Evolutionary conservation across 1,139 yeast genomes (phyloP), one percentile per base, ranked within the genome.

Genomic region (Kluyveromyces marxianus): DNA sequence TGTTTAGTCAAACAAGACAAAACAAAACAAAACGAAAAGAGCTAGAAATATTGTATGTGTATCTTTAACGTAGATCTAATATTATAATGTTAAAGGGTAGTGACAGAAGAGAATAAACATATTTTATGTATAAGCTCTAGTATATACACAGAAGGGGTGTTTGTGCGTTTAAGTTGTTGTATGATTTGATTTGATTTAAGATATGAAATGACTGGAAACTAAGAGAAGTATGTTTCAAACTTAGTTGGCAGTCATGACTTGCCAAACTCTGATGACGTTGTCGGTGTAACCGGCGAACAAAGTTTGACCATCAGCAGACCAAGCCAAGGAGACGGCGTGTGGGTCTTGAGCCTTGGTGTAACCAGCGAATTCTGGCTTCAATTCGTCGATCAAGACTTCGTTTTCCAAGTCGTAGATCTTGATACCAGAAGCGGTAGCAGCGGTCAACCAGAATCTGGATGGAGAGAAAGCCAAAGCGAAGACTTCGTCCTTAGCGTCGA

Each of bases 381-480:
- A 87, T 81, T 92, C 97, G 71, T 92, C 98, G 76, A 90, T 89
- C 73, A 90, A 80, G 66, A 78, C 77, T 78, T 95, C 85, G 78
- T 87, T 92, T 79, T 89, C 95, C 73, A 92, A 84, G 83, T 90
- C 89, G 88, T 83, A 92, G 81, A 94, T 85, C 89, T 89, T 90
- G 79, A 94, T 88, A 69, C 97, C 94, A 63, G 96, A 77, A 62
- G 96, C 79, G 67, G 99, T 92, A 69, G 98, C 98, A 77, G 97
- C 98, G 72, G 96, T 94, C 74, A 94, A 87, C 98, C 98, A 92
- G 94, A 88, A 94, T 85, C 98, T 90, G 95, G 88, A 87, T 77
- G 99, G 98, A 72, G 98, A 90, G 96, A 92, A 94, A 68, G 97
- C 95, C 71, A 92, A 83, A 71, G 97, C 94, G 76, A 87, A 88